Evolutionary conservation across 345 rosid genomes (phyloP).

Genomic region (Sisymbrium irio): DNA sequence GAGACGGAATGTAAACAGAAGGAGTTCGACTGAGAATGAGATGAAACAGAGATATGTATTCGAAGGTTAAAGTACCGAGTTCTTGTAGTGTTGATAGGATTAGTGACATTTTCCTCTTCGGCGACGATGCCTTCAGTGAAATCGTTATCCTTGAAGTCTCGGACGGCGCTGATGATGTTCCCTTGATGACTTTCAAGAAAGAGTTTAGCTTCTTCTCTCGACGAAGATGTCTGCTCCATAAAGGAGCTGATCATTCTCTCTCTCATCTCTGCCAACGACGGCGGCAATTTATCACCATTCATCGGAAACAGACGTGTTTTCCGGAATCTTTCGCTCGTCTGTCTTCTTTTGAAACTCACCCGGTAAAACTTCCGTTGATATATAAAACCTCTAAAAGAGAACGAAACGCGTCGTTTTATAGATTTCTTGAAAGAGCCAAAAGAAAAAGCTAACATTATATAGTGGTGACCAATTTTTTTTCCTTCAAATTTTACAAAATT

Average conservation of each 20-base stretch:
- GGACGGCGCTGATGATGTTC: constrained; percentile 71
- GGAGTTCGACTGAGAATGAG: constrained; percentile 35
- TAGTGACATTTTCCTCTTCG: constrained; percentile 1
- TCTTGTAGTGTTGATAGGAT: constrained; percentile 17
- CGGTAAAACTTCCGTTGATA: not conserved
- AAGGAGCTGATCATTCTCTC: constrained; percentile 48
- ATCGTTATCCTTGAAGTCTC: constrained; percentile 55
- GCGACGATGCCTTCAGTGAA: constrained; percentile 7
- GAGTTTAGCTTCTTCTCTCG: constrained; percentile 57
- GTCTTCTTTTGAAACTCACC: not conserved
- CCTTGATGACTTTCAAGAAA: constrained; percentile 74
- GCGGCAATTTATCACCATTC: not conserved
- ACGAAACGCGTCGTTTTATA: not conserved
- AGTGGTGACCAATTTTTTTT: not conserved
- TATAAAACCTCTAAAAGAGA: not conserved
- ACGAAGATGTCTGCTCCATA: constrained; percentile 58
- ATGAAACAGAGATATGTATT: not conserved
- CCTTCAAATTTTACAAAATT: not conserved
- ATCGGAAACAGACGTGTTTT: constrained; percentile 12
- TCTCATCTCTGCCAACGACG: not conserved
- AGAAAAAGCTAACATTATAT: not conserved
- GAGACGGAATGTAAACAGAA: constrained; percentile 25
- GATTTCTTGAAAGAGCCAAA: not conserved
- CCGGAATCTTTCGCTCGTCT: not conserved
- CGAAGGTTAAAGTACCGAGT: not conserved